Conservation (phyloP, 495 filamentous ascomycete species). For the Pyronema omphalodes region DNA sequence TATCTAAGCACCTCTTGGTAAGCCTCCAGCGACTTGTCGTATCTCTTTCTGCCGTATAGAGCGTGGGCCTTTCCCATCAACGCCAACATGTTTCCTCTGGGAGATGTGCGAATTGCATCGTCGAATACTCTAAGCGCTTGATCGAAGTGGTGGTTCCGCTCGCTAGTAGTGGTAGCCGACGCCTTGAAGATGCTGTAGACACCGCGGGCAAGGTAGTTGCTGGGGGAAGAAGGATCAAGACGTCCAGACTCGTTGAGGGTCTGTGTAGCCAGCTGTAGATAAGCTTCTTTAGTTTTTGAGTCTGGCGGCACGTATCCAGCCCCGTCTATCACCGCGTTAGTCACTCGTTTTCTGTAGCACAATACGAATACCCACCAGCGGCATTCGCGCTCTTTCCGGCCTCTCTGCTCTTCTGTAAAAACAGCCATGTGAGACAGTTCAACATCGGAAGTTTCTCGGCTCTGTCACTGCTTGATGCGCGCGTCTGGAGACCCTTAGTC, state of each 20-base stretch:
- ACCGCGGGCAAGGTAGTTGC: conserved; percentile 77
- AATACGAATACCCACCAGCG: conserved; percentile 1
- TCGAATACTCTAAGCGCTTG: conserved; percentile 81
- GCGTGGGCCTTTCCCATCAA: conserved; percentile 69
- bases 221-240: conserved; percentile 79
- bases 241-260: conserved; percentile 83
- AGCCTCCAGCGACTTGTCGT: conserved; percentile 55
- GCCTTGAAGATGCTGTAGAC: conserved; percentile 75
- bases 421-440: conserved; percentile 77
- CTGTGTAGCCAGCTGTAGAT: conserved; percentile 73
- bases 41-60: conserved; percentile 65
- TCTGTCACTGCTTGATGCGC: conserved; percentile 34
- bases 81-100: conserved; percentile 75
- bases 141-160: conserved; percentile 61
- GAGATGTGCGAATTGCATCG: conserved; percentile 67
- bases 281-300: conserved; percentile 75
- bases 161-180: conserved; percentile 48
- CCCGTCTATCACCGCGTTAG: neutral
- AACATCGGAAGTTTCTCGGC: conserved; percentile 72
- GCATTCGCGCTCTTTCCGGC: conserved; percentile 28
- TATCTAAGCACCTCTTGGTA: conserved; percentile 75
- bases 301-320: conserved; percentile 31
- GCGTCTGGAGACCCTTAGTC: conserved; percentile 56
- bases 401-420: conserved; percentile 75
- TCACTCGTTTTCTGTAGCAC: neutral